Evolutionary conservation across 352 stramenopile species (phyloP), one percentile per base, ranked within the genome.

Genomic region (Phytophthora pisi): DNA sequence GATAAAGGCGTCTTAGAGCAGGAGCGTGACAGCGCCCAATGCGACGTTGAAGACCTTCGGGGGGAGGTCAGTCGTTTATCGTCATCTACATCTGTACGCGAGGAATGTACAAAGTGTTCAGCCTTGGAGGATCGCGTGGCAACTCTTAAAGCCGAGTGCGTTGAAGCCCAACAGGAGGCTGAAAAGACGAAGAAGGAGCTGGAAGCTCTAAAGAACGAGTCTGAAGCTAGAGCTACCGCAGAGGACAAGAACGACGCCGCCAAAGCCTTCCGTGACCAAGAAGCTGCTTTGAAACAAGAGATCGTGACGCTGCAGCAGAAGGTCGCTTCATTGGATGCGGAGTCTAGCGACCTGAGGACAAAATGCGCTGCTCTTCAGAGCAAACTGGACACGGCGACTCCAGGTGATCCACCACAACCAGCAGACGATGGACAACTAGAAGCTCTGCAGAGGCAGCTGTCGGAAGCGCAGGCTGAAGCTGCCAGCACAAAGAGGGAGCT

Each of bases 401-500:
- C 47, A 51, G 28, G 23, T 36, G 20, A 38, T 10, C 28, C 26
- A 15, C 26, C 55, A 26, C 16, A 60, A 47, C 36, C 26, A 15
- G 26, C 47, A 28, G 11, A 60, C 42, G 45, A 26, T 52, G 24
- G 38, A 11, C 53, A 73, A 53, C 2, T 68, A 7, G 50, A 73
- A 45, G 38, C n/a, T 23, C 51, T 77, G 2, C 42, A 64, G 38
- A 64, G 47, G 7, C 62, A 74, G 43, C 11, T 70, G 3, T 13
- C 43, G 51, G 31, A 30, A 7, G 51, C 53, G 1, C 51, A 65
- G 47, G 42, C 56, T 42, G 57, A 77, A 13, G 31, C 69, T 24
- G 20, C 40, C 9, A 70, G 16, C 28, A 40, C 72, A 4, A 78
- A 83, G 53, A 55, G 23, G 6, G 68, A 78, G n/a, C 42, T 78